Conservation (phyloP, 495 filamentous ascomycete genomes). For the Neurospora discreta region DNA sequence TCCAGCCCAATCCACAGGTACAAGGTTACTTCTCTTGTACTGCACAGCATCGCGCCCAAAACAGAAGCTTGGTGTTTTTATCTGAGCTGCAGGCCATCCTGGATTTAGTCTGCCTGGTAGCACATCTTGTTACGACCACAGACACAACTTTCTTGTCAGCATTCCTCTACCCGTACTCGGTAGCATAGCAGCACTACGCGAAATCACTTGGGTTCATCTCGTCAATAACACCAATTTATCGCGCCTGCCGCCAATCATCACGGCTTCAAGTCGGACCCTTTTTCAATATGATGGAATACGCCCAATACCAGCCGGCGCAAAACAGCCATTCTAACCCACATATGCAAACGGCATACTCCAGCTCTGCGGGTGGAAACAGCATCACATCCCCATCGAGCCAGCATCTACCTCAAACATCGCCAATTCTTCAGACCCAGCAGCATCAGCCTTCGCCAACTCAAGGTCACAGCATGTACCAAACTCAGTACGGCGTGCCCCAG, state of each 20-base stretch:
- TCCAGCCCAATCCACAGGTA: constrained; percentile 40
- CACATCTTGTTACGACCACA: constrained; percentile 3
- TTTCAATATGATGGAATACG: constrained; percentile 56
- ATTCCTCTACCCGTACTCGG: constrained; percentile 8
- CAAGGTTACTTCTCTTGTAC: constrained; percentile 32
- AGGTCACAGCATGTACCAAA: constrained; percentile 48
- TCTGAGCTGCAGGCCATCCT: constrained; percentile 11
- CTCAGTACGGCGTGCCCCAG: constrained; percentile 45
- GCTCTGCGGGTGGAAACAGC: constrained; percentile 45
- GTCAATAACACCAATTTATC: not conserved
- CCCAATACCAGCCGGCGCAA: constrained; percentile 51
- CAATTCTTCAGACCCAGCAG: constrained; percentile 51
- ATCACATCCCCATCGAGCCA: constrained; percentile 51
- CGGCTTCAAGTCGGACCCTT: constrained; percentile 10
- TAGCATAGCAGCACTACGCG: constrained; percentile 1
- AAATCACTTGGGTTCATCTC: not conserved
- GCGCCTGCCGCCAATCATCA: constrained; percentile 10
- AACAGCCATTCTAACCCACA: constrained; percentile 39
- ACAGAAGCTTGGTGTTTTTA: constrained; percentile 16
- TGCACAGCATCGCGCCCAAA: constrained; percentile 31
- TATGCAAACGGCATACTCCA: constrained; percentile 33
- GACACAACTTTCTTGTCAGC: constrained; percentile 5
- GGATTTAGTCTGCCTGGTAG: constrained; percentile 11
- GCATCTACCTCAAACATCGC: constrained; percentile 48
- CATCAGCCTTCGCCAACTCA: constrained; percentile 42